These are phyloP conservation scores for Pinus taeda DNA, from an alignment of 75 land plant species.

Conservation along the genomic window DNA sequence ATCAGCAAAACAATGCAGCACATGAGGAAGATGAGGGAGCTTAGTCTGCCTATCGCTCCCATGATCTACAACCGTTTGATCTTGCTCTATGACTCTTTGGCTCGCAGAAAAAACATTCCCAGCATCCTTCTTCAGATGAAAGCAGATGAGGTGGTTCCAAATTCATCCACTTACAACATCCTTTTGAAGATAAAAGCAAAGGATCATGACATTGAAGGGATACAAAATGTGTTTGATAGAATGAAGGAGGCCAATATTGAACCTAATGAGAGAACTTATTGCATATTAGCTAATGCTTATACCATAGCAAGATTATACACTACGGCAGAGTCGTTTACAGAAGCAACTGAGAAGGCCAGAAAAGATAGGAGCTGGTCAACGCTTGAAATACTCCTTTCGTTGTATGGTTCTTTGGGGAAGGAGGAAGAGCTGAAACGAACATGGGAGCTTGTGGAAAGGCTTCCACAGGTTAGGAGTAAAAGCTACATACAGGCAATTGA, in stretches of 20 bases:
- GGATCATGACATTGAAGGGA: slow-evolving; percentile 64
- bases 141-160: slow-evolving; percentile 52
- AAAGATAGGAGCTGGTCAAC: slow-evolving; percentile 69
- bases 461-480: slow-evolving; percentile 50
- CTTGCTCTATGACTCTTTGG: slow-evolving; percentile 53
- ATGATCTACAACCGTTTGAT: slow-evolving; percentile 72
- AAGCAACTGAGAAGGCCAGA: slow-evolving; percentile 43
- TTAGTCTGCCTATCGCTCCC: slow-evolving; percentile 56
- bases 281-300: slow-evolving; percentile 75
- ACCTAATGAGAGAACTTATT: slow-evolving; percentile 74
- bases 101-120: slow-evolving; percentile 40
- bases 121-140: slow-evolving; percentile 70
- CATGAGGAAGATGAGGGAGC: slow-evolving; percentile 73
- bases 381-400: slow-evolving; percentile 56
- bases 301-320: slow-evolving; percentile 59
- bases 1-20: slow-evolving; percentile 47
- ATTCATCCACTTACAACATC: slow-evolving; percentile 77
- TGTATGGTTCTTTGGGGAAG: slow-evolving; percentile 73
- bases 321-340: slow-evolving; percentile 54
- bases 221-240: slow-evolving; percentile 48
- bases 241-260: slow-evolving; percentile 56
- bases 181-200: slow-evolving; percentile 70
- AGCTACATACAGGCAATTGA: slow-evolving; percentile 66
- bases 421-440: slow-evolving; percentile 41
- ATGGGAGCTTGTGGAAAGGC: slow-evolving; percentile 40